Evolutionary conservation across 179 eudicot species (phyloP).

Genomic region (Actinidia chinensis): DNA sequence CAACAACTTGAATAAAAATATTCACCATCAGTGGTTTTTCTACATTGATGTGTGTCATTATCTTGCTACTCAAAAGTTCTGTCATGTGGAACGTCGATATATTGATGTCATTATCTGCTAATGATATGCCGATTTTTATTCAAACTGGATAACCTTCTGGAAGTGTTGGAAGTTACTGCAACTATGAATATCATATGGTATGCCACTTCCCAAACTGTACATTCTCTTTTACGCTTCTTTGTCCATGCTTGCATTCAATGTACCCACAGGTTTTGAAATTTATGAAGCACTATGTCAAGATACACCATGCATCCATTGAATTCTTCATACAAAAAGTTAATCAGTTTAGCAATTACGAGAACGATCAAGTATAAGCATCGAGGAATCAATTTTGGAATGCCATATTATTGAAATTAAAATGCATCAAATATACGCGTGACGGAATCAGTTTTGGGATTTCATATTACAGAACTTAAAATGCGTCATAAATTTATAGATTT

Average conservation of each 20-base stretch:
- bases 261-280: background rate
- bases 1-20: conserved; percentile 98
- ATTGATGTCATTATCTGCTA: conserved; percentile 8
- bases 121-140: conserved; percentile 76
- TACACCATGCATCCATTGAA: background rate
- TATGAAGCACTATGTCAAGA: background rate
- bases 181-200: conserved; percentile 99
- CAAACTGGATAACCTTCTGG: conserved; percentile 99
- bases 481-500: no score
- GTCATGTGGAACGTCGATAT: conserved; percentile 32
- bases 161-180: conserved; percentile 97
- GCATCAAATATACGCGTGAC: no score
- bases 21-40: no score
- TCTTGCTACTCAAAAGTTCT: no score
- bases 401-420: no score
- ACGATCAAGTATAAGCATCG: no score
- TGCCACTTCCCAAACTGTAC: conserved; percentile 4
- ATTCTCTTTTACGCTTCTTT: background rate
- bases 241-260: background rate
- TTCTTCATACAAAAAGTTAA: background rate
- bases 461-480: background rate
- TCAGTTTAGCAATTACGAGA: background rate
- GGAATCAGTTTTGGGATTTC: background rate
- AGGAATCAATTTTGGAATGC: no score
- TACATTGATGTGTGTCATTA: no score